Base-by-base conservation (phyloP, 345 rosid species). In the Garcia nutans region DNA sequence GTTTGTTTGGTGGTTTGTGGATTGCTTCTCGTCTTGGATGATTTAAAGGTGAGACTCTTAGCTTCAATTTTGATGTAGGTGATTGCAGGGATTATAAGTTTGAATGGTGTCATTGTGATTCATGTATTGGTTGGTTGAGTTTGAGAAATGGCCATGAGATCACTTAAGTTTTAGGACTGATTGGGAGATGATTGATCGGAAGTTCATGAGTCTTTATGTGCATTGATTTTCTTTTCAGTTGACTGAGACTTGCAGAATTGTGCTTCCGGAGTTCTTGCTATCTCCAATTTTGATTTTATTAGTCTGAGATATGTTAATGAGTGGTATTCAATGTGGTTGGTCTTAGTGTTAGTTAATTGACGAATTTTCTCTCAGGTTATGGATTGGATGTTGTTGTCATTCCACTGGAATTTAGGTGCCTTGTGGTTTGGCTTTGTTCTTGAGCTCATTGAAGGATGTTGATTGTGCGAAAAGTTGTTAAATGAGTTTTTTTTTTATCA, bases 361-460 rank as follows among this genome's bases (percentile, higher is more conserved):
- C 55, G 8, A 23, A 19, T 42, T 9, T 56, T 62, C 47, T 82
- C 17, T 65, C 37, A 44, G 31, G 55, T 68, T 50, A 28, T 22
- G 17, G 44, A 64, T 16, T 66, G 37, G 33, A 8, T 59, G 33
- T 73, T 56, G 19, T 63, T 42, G 23, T 16, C n/a, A 23, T 24
- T 59, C 57, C 24, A 72, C 10, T 41, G 56, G 19, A 42, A 15
- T 22, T 72, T 55, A 58, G 7, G 50, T 41, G 52, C 15, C 33
- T 41, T 62, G 56, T 57, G 26, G 26, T 12, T 19, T 76, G 61
- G 57, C 61, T 70, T 81, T 70, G 44, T 54, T 59, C n/a, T 70
- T 68, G 10, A 54, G n/a, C 54, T 66, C 23, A 42, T 28, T 31
- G 22, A 19, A 70, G 22, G 47, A 66, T 70, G 42, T n/a, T 58